phyloP scores from a whole-genome alignment of 345 rosid species.

The Odontarrhena argentea region DNA sequence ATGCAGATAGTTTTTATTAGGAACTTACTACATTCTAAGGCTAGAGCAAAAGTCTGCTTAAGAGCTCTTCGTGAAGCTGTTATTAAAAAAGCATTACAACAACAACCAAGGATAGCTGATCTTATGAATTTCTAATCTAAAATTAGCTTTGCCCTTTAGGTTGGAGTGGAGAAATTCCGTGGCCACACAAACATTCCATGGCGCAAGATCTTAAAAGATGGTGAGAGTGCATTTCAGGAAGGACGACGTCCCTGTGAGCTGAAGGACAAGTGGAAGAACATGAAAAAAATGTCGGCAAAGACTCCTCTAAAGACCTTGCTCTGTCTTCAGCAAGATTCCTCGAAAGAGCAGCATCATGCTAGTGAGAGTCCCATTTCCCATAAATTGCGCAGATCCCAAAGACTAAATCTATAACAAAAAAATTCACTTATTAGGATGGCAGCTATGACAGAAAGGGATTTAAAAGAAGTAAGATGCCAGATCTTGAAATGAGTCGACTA shows the following conservation, averaged over 20 bases:
- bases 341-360: too few species aligned
- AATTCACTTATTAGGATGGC: too few species aligned
- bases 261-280: conserved; percentile 75
- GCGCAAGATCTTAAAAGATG: conserved; percentile 73
- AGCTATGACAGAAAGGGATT: too few species aligned
- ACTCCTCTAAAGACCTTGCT: too few species aligned
- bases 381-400: too few species aligned
- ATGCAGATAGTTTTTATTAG: not conserved
- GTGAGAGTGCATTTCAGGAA: conserved; percentile 53
- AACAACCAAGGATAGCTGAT: not conserved
- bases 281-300: conserved; percentile 16
- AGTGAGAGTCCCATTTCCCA: too few species aligned
- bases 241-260: conserved; percentile 69
- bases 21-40: not conserved
- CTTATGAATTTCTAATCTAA: not conserved
- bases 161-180: conserved; percentile 58
- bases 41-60: not conserved
- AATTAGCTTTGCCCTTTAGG: conserved; percentile 43
- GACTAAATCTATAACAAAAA: too few species aligned
- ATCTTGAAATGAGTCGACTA: too few species aligned
- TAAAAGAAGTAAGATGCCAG: too few species aligned
- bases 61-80: not conserved
- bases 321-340: too few species aligned
- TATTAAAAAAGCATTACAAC: not conserved
- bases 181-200: conserved; percentile 64